Evolutionary conservation across 2,329 filamentous ascomycete genomes (phyloP), one percentile per base, ranked within the genome.

Genomic region (Colletotrichum sp.): DNA sequence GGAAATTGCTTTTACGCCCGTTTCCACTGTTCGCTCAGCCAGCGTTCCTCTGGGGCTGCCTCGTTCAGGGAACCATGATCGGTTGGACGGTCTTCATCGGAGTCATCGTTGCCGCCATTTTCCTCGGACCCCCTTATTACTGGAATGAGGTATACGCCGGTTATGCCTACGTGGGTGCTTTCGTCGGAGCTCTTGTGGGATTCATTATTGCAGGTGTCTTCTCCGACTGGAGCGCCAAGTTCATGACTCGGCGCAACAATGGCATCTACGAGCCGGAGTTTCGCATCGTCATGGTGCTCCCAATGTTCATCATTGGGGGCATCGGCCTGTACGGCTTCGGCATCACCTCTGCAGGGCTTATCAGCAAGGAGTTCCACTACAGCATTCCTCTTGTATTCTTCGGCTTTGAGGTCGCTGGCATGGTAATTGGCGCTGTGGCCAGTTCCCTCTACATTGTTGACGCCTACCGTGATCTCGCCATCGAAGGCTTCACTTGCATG

Each of bases 41-140:
- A 0, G 95, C 94, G 9, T 95, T 98, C 79, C 84, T 98, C 55
- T 98, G 95, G 94, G 89, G 88, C 28, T 89, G 88, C 80, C 88
- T 98, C 5, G 95, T 96, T 66, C 96, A 98, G 88, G 96, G 96
- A 18, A 92, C 94, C 6, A 92, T 98, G 81, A 98, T 98, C 81
- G 96, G 96, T 78, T 99, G 96, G 96, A 98, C 96, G 2, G 95
- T 98, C 18, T 95, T 98, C 81, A 96, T 98, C 78, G 94, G 95
- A 72, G 93, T 97, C 76, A 92, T 97, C 78, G 87, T 98, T 61
- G 94, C 93, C n/a, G 92, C 93, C 75, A 93, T 98, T 79, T 96
- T 97, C 86, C 90, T 98, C 63, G 93, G 93, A 3, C 93, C 94
- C 3, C 95, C 95, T 1, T 91, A 96, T 55, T 97, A 92, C 87